Evolutionary conservation across 306 rosid species (phyloP), one percentile per base, ranked within the genome.

Genomic region (Rosa lucieae): DNA sequence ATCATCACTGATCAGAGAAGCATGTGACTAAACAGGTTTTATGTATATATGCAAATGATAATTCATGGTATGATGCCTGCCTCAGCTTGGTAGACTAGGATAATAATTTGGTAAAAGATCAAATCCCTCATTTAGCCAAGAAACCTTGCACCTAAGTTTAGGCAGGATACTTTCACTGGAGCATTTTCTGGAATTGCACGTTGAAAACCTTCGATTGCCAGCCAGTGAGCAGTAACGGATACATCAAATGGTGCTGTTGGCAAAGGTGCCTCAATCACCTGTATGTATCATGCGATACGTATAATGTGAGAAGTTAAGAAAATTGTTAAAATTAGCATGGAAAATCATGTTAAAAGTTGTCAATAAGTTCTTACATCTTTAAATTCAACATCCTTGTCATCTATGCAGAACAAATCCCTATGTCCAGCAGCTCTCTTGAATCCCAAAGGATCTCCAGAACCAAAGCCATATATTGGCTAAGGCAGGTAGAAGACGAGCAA

Each of bases 121-220:
- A 69, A 72, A n/a, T 42, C 40, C 47, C 72, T 21, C 63, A 77
- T 67, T 81, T 73, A 70, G 69, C 14, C 42, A 77, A 59, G 67
- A 20, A 68, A 68, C 17, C 56, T 55, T 72, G 81, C 71, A 63
- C 14, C 63, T 61, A 58, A 76, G 48, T 72, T 71, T 43, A 78
- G 79, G 76, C 80, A 55, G 77, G 18, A 67, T 81, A 94, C 99
- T 93, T 91, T 89, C 95, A 77, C 69, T 3, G 82, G 83, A 70
- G 94, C 84, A 81, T 92, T 92, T 89, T 94, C 97, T 21, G 93
- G 87, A 81, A 94, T 85, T 82, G 96, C 93, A 77, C 95, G 97
- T 77, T 87, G 97, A 76, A 94, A 91, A 3, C 99, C 99, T 92
- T 92, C 99, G 82, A 94, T 90, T 85, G 97, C 93, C 80, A 94